Percentiles rank a stretch among this genome's conserved stretches.
phyloP scores from a whole-genome alignment of 192 early-diverging fungal genomes.

The Globomyces pollinis-pini region DNA sequence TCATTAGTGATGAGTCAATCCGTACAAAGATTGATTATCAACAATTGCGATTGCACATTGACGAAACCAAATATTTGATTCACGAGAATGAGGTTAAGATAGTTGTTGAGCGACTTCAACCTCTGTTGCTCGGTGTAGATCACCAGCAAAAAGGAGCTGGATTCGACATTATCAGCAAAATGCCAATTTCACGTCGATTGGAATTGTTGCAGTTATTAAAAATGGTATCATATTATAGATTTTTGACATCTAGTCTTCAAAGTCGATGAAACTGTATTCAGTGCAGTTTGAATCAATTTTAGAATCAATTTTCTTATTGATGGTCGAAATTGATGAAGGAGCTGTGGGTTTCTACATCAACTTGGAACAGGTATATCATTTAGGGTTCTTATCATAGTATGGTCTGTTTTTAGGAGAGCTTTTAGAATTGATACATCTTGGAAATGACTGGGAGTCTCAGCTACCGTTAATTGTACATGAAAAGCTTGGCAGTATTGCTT shows the following conservation, averaged over 20 bases:
- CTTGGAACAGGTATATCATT: background rate
- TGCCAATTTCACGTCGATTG: background rate
- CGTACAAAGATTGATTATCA: background rate
- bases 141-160: background rate
- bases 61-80: background rate
- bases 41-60: conserved; percentile 2
- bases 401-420: background rate
- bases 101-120: background rate
- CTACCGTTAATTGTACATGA: background rate
- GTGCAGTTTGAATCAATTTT: too few species aligned
- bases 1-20: background rate
- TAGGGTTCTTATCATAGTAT: too few species aligned
- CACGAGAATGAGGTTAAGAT: background rate
- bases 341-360: background rate
- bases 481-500: background rate
- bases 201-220: background rate
- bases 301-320: background rate
- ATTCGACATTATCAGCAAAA: conserved; percentile 1
- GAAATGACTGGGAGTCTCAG: background rate
- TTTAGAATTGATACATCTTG: background rate
- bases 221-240: background rate
- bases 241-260: background rate
- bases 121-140: background rate
- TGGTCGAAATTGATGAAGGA: background rate
- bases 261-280: too few species aligned